phyloP scores from a whole-genome alignment of 805 yeast genomes.

The Ogataea neopini region DNA sequence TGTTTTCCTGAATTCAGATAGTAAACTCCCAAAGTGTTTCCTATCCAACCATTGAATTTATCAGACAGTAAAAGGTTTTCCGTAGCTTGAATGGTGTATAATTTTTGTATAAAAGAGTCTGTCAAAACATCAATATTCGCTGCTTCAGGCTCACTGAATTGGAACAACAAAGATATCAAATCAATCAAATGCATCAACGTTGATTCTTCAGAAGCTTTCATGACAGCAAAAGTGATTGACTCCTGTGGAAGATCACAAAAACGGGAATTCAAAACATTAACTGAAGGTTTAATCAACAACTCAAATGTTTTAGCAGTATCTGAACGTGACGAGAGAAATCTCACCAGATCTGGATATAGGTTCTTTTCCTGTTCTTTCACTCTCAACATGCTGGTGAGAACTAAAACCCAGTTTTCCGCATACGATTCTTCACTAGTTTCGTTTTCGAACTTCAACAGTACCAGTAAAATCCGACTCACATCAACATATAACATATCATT shows the following conservation, averaged over 20 bases:
- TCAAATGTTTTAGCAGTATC: neutral
- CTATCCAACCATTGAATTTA: constrained; percentile 34
- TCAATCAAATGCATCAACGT: constrained; percentile 7
- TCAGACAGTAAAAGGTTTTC: constrained; percentile 13
- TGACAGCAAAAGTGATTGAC: neutral
- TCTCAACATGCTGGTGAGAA: constrained; percentile 19
- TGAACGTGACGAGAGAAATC: constrained; percentile 1
- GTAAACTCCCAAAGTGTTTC: constrained; percentile 31
- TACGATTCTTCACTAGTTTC: constrained; percentile 5
- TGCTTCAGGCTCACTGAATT: neutral
- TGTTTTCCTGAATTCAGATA: constrained; percentile 30
- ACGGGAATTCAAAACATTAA: constrained; percentile 1
- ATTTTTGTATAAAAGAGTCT: constrained; percentile 16
- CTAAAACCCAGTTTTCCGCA: constrained; percentile 22
- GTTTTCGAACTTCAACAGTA: constrained; percentile 14
- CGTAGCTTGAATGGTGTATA: constrained; percentile 22
- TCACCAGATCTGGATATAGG: neutral
- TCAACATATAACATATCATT: constrained; percentile 28
- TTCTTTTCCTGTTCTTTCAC: constrained; percentile 1
- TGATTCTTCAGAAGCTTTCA: neutral
- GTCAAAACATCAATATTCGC: neutral
- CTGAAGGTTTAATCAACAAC: constrained; percentile 2
- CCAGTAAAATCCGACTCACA: constrained; percentile 28
- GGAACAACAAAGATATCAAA: constrained; percentile 17
- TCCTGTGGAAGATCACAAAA: neutral